Evolutionary conservation across 1,139 yeast species (phyloP), one percentile per base, ranked within the genome.

Genomic region (Yamadazyma sp.): DNA sequence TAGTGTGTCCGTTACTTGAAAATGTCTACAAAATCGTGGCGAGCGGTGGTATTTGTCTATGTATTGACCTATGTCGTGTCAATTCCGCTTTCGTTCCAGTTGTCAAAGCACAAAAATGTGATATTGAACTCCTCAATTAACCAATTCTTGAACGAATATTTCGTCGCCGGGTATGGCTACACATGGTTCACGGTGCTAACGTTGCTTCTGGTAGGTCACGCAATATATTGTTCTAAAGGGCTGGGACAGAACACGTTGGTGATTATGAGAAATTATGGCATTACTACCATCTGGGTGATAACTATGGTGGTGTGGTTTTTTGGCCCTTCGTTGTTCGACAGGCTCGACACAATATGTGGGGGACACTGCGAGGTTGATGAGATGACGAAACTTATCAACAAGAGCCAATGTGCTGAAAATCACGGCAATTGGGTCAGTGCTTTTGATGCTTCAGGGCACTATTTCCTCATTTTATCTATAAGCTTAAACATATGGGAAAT

Each of bases 361-460:
- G 80, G 79, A 0, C 53, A 59, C 23, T 75, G 80, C 44, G 47
- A 48, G 3, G 28, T 30, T 1, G 46, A 35, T 4, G 31, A 18
- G 4, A 13, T 12, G 11, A 17, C 21, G 6, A 12, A n/a, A 3
- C 3, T 25, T 11, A 12, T 21, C 4, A 27, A 38, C 26, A 41
- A 39, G 34, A 8, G 38, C 31, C 26, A 41, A n/a, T 53, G 59
- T 40, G 31, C 35, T 13, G 21, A 33, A 35, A 42, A 43, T 1
- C 59, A 61, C 1, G 39, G 39, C 2, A 41, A 41, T 18, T 82
- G 86, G 84, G 54, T 54, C 5, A 73, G 77, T 27, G 84, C 83
- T 3, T 78, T 78, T 45, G 87, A 82, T 52, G 57, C 75, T 1
- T 80, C 86, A 20, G 87, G 89, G 0, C 89, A 82, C 53, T 74